Evolutionary conservation across 1,284 basidiomycete genomes (phyloP).

Genomic region (Entoloma clypeatum): DNA sequence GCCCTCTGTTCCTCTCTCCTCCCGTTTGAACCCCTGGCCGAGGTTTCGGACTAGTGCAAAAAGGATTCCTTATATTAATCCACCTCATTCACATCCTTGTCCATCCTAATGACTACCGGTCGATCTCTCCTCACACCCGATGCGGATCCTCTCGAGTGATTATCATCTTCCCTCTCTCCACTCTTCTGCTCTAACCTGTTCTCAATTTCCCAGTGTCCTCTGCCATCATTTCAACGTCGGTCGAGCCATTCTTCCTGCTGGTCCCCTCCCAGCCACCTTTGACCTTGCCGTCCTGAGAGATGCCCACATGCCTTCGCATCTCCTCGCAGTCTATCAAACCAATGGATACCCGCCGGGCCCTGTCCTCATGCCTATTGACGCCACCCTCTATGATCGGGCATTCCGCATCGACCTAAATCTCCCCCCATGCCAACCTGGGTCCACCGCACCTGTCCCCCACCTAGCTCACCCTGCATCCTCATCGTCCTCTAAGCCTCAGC

Average conservation of each 20-base stretch:
- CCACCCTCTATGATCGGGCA: conserved; percentile 35
- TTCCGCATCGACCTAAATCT: conserved; percentile 40
- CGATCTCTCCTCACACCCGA: conserved; percentile 25
- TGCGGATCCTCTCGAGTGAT: conserved; percentile 43
- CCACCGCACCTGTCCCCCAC: conserved; percentile 31
- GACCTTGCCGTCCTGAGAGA: conserved; percentile 39
- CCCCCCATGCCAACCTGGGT: conserved; percentile 26
- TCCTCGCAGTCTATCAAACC: conserved; percentile 40
- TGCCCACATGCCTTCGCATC: conserved; percentile 45
- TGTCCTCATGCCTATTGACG: conserved; percentile 46
- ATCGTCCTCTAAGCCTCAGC: conserved; percentile 18
- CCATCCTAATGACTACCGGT: conserved; percentile 30
- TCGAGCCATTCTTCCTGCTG: conserved; percentile 19
- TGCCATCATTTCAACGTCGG: conserved; percentile 46
- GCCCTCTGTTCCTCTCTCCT: too few relatives aligned
- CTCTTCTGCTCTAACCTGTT: conserved; percentile 1
- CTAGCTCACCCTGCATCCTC: conserved; percentile 7
- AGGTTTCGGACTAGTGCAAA: neutral
- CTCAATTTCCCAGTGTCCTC: conserved; percentile 34
- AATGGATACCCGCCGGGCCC: conserved; percentile 31
- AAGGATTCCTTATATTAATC: conserved; percentile 3
- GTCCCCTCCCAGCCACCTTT: conserved; percentile 34
- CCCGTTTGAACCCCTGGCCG: too few relatives aligned
- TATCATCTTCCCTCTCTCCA: neutral
- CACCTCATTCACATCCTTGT: conserved; percentile 1